Evolutionary conservation across 495 filamentous ascomycete species (phyloP).

Genomic region (Xylaria castorea): DNA sequence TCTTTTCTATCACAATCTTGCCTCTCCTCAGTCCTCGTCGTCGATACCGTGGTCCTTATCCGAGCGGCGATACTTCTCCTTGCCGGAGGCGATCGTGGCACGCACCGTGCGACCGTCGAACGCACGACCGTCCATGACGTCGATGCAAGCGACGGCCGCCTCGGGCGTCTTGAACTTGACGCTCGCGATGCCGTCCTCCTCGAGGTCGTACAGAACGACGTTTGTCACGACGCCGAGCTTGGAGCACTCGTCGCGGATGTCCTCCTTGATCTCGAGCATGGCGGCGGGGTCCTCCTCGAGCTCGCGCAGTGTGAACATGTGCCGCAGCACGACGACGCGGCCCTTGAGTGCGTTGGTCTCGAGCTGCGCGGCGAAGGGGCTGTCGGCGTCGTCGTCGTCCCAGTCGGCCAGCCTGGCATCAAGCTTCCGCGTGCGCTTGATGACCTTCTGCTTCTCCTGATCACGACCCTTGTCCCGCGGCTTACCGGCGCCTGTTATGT

Average conservation of each 20-base stretch:
- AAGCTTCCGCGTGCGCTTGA: slow-evolving; percentile 84
- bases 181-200: slow-evolving; percentile 84
- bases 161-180: slow-evolving; percentile 75
- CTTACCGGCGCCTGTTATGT: slow-evolving; percentile 39
- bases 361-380: slow-evolving; percentile 50
- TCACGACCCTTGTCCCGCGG: slow-evolving; percentile 57
- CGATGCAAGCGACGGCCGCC: slow-evolving; percentile 75
- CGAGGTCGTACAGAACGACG: slow-evolving; percentile 86
- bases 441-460: slow-evolving; percentile 84
- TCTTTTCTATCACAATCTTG: neutral
- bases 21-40: slow-evolving; percentile 35
- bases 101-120: slow-evolving; percentile 77
- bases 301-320: slow-evolving; percentile 92
- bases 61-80: slow-evolving; percentile 78
- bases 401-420: slow-evolving; percentile 92
- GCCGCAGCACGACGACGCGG: slow-evolving; percentile 84
- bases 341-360: slow-evolving; percentile 69
- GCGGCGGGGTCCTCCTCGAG: slow-evolving; percentile 84
- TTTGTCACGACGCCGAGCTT: slow-evolving; percentile 91
- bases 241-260: slow-evolving; percentile 86
- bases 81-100: slow-evolving; percentile 77
- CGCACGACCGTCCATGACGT: slow-evolving; percentile 78
- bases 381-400: slow-evolving; percentile 84
- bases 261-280: slow-evolving; percentile 89
- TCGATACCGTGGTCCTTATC: slow-evolving; percentile 54